Evolutionary conservation across 2,329 filamentous ascomycete species (phyloP).

Genomic region (Penicillium sp.): DNA sequence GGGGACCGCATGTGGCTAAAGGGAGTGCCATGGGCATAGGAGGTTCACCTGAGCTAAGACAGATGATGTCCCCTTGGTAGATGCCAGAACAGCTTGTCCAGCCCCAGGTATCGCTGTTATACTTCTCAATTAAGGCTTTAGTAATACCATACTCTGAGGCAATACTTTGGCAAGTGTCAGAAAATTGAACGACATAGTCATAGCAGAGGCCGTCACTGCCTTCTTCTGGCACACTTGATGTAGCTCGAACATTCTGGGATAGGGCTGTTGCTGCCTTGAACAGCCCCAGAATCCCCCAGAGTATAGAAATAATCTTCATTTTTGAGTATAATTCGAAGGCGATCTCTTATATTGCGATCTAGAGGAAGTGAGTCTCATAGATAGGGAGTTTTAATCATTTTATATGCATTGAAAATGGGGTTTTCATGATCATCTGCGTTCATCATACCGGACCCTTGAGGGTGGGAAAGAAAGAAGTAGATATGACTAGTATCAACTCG

Average conservation of each 20-base stretch:
- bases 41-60: slow-evolving; percentile 42
- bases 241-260: not conserved
- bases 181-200: slow-evolving; percentile 32
- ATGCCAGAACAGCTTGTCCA: slow-evolving; percentile 44
- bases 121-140: slow-evolving; percentile 37
- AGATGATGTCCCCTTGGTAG: slow-evolving; percentile 34
- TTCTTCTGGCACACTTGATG: not conserved
- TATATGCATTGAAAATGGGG: not conserved
- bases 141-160: slow-evolving; percentile 38
- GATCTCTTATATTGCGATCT: not conserved
- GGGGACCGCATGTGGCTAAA: slow-evolving; percentile 49
- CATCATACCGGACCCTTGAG: not conserved
- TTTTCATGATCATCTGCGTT: not conserved
- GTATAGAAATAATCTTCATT: not conserved
- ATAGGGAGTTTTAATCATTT: not conserved
- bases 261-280: not conserved
- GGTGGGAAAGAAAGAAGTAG: not conserved
- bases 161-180: slow-evolving; percentile 40
- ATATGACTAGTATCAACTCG: not conserved
- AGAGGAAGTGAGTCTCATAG: not conserved
- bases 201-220: slow-evolving; percentile 38
- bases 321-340: not conserved
- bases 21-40: slow-evolving; percentile 43
- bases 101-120: slow-evolving; percentile 49
- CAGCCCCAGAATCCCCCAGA: not conserved